phyloP scores from a whole-genome alignment of 495 filamentous ascomycete genomes.

The Xylaria intraflava region DNA sequence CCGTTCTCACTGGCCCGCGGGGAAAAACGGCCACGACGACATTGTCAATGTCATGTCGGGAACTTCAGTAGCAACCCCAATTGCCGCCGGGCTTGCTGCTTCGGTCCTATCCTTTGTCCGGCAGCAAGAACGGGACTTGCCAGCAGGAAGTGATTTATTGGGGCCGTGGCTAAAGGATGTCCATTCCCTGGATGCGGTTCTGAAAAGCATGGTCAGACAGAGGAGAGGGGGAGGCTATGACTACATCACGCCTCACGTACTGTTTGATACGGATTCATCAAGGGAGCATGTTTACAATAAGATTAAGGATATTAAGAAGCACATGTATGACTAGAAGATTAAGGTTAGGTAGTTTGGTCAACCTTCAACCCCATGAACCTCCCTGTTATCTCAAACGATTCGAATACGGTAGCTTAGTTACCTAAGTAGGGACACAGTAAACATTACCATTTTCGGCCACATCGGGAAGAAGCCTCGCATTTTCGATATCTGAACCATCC shows the following conservation, averaged over 20 bases:
- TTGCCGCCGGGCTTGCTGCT: constrained; percentile 3
- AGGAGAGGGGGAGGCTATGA: constrained; percentile 23
- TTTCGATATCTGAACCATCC: neutral
- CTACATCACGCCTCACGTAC: constrained; percentile 27
- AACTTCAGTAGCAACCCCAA: constrained; percentile 17
- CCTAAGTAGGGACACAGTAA: neutral
- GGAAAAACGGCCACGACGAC: constrained; percentile 18
- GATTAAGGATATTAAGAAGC: neutral
- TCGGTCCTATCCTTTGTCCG: constrained; percentile 9
- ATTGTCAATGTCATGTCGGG: constrained; percentile 17
- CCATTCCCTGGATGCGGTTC: constrained; percentile 15
- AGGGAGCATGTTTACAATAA: constrained; percentile 22
- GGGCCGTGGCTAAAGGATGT: neutral
- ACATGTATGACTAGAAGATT: neutral
- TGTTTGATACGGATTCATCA: constrained; percentile 21
- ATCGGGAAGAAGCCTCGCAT: neutral
- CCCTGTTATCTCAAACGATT: too few species aligned
- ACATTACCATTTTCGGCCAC: neutral
- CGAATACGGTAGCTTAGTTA: too few species aligned
- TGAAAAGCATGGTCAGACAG: constrained; percentile 26
- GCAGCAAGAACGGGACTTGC: constrained; percentile 19
- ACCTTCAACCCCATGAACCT: neutral
- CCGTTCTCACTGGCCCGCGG: constrained; percentile 24
- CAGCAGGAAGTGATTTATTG: neutral
- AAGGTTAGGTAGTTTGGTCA: neutral